phyloP scores from a whole-genome alignment of 2,329 filamentous ascomycete species.

The Aquanectria penicillioides region DNA sequence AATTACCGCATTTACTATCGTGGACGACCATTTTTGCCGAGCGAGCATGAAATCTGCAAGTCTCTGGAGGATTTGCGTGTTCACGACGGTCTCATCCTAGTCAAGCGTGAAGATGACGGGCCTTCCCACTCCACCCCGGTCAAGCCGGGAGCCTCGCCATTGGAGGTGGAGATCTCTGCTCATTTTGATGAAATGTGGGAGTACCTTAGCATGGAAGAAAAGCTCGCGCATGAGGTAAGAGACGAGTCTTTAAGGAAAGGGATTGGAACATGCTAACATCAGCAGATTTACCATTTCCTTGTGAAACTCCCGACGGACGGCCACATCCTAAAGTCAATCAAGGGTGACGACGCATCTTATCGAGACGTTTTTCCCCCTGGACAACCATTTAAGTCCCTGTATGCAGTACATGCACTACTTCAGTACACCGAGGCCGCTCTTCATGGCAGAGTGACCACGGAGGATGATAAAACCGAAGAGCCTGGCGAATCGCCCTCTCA shows the following conservation, averaged over 20 bases:
- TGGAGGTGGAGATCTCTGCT: constrained; percentile 82
- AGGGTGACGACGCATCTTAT: constrained; percentile 61
- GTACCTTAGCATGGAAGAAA: constrained; percentile 79
- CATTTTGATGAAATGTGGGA: constrained; percentile 88
- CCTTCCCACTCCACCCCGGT: constrained; percentile 55
- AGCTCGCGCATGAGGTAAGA: constrained; percentile 72
- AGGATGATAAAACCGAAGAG: constrained; percentile 6
- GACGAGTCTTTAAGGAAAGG: background rate
- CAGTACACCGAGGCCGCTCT: constrained; percentile 65
- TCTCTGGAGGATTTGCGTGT: constrained; percentile 77
- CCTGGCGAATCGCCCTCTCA: constrained; percentile 28
- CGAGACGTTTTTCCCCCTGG: constrained; percentile 73
- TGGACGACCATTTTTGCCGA: constrained; percentile 72
- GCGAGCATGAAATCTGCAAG: constrained; percentile 65
- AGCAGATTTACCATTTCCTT: constrained; percentile 75
- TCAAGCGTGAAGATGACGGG: constrained; percentile 67
- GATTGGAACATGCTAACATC: constrained; percentile 33
- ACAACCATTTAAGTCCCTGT: constrained; percentile 78
- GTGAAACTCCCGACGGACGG: constrained; percentile 75
- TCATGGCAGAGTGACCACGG: constrained; percentile 34
- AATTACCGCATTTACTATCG: constrained; percentile 79
- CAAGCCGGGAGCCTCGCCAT: constrained; percentile 63
- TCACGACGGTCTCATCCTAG: constrained; percentile 71
- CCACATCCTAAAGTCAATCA: constrained; percentile 68
- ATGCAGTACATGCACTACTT: constrained; percentile 74